These are phyloP conservation scores for Penicillium sp. DNA, from an alignment of 2,329 filamentous ascomycete genomes.

Conservation along the genomic window DNA sequence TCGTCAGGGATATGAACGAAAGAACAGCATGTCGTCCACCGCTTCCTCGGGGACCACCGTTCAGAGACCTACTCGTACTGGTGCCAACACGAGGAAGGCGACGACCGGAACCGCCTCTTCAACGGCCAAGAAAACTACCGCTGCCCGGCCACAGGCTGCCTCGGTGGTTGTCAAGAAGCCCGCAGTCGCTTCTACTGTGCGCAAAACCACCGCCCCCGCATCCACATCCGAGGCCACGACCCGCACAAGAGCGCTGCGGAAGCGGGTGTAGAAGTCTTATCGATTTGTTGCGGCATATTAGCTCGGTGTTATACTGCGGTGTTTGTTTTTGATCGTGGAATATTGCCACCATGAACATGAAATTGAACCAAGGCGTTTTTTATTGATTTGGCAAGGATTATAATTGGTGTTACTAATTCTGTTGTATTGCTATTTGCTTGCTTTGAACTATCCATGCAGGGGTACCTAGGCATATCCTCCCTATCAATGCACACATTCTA, in stretches of 20 bases:
- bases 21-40: slow-evolving; percentile 36
- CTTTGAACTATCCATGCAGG: no score
- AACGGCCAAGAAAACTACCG: slow-evolving; percentile 29
- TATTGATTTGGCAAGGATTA: neutral
- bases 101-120: slow-evolving; percentile 24
- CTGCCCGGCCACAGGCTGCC: slow-evolving; percentile 29
- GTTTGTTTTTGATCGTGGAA: slow-evolving; percentile 4
- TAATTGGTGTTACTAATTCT: neutral
- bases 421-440: no score
- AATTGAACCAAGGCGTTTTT: neutral
- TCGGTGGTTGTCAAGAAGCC: slow-evolving; percentile 35
- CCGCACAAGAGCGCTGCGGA: slow-evolving; percentile 39
- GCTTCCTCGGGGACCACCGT: slow-evolving; percentile 39
- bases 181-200: slow-evolving; percentile 26
- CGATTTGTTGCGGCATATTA: neutral
- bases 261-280: slow-evolving; percentile 29
- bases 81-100: slow-evolving; percentile 28
- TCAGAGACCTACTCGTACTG: slow-evolving; percentile 28
- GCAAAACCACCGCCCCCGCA: slow-evolving; percentile 31
- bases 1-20: slow-evolving; percentile 35
- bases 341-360: slow-evolving; percentile 1
- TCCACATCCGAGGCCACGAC: slow-evolving; percentile 28
- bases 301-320: neutral
- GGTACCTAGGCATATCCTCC: no score
- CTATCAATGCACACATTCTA: no score